Evolutionary conservation across 352 stramenopile genomes (phyloP), one percentile per base, ranked within the genome.

Genomic region (Phytophthora sp.): DNA sequence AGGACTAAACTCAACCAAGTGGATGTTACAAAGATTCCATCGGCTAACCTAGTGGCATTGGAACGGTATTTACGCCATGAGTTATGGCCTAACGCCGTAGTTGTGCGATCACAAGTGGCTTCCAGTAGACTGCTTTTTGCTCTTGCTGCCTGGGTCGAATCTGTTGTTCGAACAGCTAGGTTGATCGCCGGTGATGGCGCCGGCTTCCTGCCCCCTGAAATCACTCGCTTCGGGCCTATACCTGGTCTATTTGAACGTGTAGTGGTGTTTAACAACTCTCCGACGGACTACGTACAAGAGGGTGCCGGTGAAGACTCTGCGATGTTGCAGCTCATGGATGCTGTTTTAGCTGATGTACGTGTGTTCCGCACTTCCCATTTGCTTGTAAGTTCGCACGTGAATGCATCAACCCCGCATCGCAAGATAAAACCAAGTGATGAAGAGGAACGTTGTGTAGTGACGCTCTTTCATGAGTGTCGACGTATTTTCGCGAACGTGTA

Each of bases 401-500:
- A 46, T 31, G 3, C 23, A 24, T 54, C 30, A 7, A 30, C 6
- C 21, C 38, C 49, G 17, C 27, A 24, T 2, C 42, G 11, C 5
- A 44, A 53, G 49, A 62, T 55, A 24, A 70, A 51, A 17, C 12
- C 15, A 12, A 51, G 8, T 9, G 61, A 80, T 21, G 38, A 61
- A n/a, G 59, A 57, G 17, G 69, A 76, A 5, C 77, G 74, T 0
- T 89, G 79, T 23, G 54, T 95, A 10, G 44, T 94, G n/a, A 86
- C 54, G 9, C 66, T 95, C 18, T 91, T 76, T 26, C 87, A 91
- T 38, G 84, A 95, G 56, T 92, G 81, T 42, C 62, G 77, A 44
- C 76, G 78, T 28, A 63, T 92, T 21, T 95, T 77, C 42, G 82
- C 89, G 28, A 88, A 57, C 20, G 82, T 69, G 4, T 95, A 95